Evolutionary conservation across 257 asterid species (phyloP).

Genomic region (Solanum sitiens): DNA sequence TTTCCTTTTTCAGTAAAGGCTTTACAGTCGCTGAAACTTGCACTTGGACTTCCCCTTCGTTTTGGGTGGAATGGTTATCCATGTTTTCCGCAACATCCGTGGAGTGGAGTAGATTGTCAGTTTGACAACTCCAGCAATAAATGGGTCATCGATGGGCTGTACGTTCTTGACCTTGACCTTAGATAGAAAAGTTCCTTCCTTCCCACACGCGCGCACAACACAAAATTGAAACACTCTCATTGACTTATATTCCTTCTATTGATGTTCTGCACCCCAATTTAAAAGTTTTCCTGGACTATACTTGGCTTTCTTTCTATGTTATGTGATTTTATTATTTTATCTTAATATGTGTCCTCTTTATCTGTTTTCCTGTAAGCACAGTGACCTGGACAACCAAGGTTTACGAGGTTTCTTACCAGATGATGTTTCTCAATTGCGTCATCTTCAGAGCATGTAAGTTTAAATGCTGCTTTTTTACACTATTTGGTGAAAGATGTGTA

Average conservation of each 20-base stretch:
- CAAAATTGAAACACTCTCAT: background rate
- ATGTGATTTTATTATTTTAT: background rate
- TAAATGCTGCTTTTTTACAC: background rate
- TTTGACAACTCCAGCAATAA: conserved; percentile 46
- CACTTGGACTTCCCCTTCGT: conserved; percentile 94
- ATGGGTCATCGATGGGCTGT: conserved; percentile 96
- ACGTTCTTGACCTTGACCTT: conserved; percentile 31
- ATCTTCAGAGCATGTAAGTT: conserved; percentile 96
- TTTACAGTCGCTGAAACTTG: conserved; percentile 54
- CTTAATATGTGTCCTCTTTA: background rate
- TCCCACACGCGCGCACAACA: accelerated
- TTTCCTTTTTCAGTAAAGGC: conserved; percentile 46
- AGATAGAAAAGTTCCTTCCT: background rate
- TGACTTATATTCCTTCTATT: background rate
- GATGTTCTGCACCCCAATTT: background rate
- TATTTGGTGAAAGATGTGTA: background rate
- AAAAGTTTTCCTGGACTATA: background rate
- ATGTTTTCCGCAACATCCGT: conserved; percentile 96
- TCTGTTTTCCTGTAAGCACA: conserved; percentile 22
- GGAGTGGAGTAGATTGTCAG: conserved; percentile 95
- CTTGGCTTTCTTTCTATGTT: background rate
- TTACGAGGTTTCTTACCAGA: conserved; percentile 72
- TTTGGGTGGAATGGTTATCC: conserved; percentile 99
- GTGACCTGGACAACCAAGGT: conserved; percentile 93
- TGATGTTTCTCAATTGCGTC: conserved; percentile 57